Evolutionary conservation across 1,284 basidiomycete species (phyloP).

Genomic region (Apiotrichum gamsii): DNA sequence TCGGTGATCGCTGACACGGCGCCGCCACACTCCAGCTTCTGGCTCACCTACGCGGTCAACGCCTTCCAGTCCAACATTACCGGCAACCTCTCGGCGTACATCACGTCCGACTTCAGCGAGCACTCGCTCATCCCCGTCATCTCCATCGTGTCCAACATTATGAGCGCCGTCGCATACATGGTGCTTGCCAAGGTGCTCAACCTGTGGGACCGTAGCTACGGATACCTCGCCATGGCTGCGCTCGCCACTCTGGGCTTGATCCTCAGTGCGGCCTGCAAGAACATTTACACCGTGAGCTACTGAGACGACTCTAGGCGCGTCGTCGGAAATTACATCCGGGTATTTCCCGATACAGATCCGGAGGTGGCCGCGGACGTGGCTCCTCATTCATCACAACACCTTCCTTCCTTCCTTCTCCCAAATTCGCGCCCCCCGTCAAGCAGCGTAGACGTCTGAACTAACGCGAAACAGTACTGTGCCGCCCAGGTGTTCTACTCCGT

Average conservation of each 20-base stretch:
- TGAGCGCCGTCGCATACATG: slow-evolving; percentile 35
- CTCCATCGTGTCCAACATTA: slow-evolving; percentile 32
- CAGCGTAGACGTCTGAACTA: no score
- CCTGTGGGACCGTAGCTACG: slow-evolving; percentile 32
- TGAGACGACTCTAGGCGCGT: no score
- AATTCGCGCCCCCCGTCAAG: no score
- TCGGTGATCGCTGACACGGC: background rate
- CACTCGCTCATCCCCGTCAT: slow-evolving; percentile 41
- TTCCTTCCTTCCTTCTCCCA: no score
- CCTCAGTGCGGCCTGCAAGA: slow-evolving; percentile 33
- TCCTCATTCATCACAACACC: no score
- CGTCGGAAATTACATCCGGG: no score
- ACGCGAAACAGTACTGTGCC: no score
- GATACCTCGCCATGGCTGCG: slow-evolving; percentile 23
- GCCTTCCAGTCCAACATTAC: slow-evolving; percentile 40
- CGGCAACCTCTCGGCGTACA: slow-evolving; percentile 29
- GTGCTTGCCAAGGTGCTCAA: slow-evolving; percentile 36
- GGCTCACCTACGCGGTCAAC: slow-evolving; percentile 33
- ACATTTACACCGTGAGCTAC: slow-evolving; percentile 30
- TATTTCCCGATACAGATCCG: no score
- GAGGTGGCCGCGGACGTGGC: no score
- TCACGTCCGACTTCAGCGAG: slow-evolving; percentile 28
- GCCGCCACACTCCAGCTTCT: slow-evolving; percentile 25
- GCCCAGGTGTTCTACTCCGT: slow-evolving; percentile 38
- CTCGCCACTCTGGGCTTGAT: slow-evolving; percentile 37